phyloP scores from a whole-genome alignment of 495 filamentous ascomycete genomes.

The Penicillium goetzii region DNA sequence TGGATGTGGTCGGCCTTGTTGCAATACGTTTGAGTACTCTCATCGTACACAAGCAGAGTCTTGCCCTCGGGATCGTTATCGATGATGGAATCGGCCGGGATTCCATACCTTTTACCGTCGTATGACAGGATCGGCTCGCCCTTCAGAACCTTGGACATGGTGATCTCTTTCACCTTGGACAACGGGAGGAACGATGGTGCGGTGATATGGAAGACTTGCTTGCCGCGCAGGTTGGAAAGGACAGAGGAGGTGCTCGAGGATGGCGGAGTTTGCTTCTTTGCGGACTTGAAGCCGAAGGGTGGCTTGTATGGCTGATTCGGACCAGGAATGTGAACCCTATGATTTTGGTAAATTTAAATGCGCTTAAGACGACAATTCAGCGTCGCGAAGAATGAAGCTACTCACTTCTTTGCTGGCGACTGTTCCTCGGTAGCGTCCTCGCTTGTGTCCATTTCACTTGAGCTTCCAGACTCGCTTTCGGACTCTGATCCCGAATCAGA shows the following conservation, averaged over 20 bases:
- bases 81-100: conserved; percentile 45
- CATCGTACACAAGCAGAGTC: conserved; percentile 43
- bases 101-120: conserved; percentile 49
- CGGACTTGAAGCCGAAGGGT: conserved; percentile 46
- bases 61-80: conserved; percentile 40
- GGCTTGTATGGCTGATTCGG: conserved; percentile 44
- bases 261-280: conserved; percentile 39
- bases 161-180: conserved; percentile 48
- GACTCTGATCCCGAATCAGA: conserved; percentile 36
- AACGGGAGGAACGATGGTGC: conserved; percentile 49
- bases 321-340: conserved; percentile 28
- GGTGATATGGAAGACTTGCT: conserved; percentile 50
- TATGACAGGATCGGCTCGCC: conserved; percentile 47
- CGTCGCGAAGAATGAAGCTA: background rate
- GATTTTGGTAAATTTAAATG: conserved; percentile 9
- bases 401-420: conserved; percentile 33
- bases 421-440: conserved; percentile 26
- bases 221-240: conserved; percentile 47
- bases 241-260: conserved; percentile 42
- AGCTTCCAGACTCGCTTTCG: conserved; percentile 33
- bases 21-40: conserved; percentile 39
- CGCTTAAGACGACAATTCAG: background rate
- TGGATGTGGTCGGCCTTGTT: conserved; percentile 40
- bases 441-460: conserved; percentile 41
- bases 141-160: conserved; percentile 44